These are phyloP conservation scores for Geotrichum klebahnii DNA, from an alignment of 1,139 yeast species.

Conservation along the genomic window DNA sequence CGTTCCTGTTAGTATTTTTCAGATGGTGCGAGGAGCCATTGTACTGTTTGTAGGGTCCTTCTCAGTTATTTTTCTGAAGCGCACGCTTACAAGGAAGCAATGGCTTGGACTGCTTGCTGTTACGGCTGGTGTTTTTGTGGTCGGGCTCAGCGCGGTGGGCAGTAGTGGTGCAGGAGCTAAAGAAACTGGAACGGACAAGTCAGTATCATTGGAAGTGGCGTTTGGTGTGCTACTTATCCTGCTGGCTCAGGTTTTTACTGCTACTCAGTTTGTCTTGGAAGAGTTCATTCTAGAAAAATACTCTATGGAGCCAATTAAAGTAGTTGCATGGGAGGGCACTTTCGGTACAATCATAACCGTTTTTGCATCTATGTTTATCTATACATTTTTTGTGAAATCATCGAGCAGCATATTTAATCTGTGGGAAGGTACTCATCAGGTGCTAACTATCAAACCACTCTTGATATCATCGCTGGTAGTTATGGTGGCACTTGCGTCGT, in stretches of 20 bases:
- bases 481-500: conserved; percentile 67
- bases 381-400: conserved; percentile 43
- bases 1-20: conserved; percentile 79
- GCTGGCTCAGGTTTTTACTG: conserved; percentile 62
- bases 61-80: conserved; percentile 59
- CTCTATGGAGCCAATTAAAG: conserved; percentile 56
- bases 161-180: conserved; percentile 50
- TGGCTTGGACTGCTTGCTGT: conserved; percentile 65
- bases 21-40: conserved; percentile 77
- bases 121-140: conserved; percentile 63
- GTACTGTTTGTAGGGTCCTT: conserved; percentile 73
- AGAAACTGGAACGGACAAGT: conserved; percentile 40
- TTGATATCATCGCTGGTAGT: conserved; percentile 55
- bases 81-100: conserved; percentile 55
- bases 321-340: conserved; percentile 73
- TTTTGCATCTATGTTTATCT: conserved; percentile 43
- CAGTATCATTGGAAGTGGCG: conserved; percentile 30
- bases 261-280: conserved; percentile 73
- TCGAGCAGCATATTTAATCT: conserved; percentile 55
- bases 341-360: conserved; percentile 55
- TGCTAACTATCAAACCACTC: conserved; percentile 44
- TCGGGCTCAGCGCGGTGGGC: conserved; percentile 61
- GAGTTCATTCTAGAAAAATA: conserved; percentile 59
- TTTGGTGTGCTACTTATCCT: conserved; percentile 59
- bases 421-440: conserved; percentile 49